Conservation (phyloP, 2,329 filamentous ascomycete genomes). For the Bipolaris bicolor region DNA sequence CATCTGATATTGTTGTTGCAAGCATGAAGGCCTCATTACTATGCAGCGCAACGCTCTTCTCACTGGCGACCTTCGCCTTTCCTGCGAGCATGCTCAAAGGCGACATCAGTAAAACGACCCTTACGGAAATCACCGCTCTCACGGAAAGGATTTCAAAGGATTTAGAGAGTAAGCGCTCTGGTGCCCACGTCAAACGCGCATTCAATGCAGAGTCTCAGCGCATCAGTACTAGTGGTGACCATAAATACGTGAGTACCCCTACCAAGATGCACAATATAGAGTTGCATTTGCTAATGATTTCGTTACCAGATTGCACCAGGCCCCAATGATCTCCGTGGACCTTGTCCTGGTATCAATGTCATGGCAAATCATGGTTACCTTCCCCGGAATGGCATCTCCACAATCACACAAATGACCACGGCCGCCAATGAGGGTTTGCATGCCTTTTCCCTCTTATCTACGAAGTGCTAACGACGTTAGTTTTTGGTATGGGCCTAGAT, state of each 20-base stretch:
- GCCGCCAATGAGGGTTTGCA: conserved; percentile 10
- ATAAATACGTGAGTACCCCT: conserved; percentile 17
- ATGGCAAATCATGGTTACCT: conserved; percentile 14
- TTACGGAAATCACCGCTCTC: conserved; percentile 20
- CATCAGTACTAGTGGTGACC: conserved; percentile 18
- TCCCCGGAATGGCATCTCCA: conserved; percentile 10
- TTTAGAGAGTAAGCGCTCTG: conserved; percentile 11
- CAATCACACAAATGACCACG: conserved; percentile 12
- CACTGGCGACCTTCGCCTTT: conserved; percentile 19
- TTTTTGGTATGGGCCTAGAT: conserved; percentile 21
- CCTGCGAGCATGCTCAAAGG: conserved; percentile 20
- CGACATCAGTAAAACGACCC: conserved; percentile 16
- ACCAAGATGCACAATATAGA: neutral
- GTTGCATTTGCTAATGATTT: conserved; percentile 1
- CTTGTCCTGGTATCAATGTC: conserved; percentile 12
- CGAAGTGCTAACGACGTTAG: conserved; percentile 19
- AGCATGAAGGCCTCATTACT: conserved; percentile 19
- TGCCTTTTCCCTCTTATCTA: neutral
- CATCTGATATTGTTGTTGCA: conserved; percentile 1
- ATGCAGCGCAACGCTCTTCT: conserved; percentile 18
- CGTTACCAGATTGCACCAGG: conserved; percentile 11
- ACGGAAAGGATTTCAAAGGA: conserved; percentile 19
- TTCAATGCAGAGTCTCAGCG: conserved; percentile 24
- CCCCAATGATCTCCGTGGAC: conserved; percentile 13
- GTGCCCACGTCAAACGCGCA: conserved; percentile 11